Base-by-base conservation (phyloP, 495 filamentous ascomycete species). In the Penicillium desertorum region DNA sequence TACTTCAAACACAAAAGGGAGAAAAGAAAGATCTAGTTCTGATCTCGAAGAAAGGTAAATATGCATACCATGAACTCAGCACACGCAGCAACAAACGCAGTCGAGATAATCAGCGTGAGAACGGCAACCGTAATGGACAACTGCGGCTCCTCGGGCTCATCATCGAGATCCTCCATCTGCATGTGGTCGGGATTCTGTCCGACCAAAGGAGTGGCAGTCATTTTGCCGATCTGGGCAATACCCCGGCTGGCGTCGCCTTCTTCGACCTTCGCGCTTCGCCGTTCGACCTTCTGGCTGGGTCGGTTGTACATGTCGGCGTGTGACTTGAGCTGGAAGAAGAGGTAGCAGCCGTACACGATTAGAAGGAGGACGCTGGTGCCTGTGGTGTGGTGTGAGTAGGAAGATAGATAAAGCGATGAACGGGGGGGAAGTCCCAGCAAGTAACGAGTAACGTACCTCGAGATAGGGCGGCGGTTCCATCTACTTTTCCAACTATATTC, bases 241-340 rank as follows among this genome's bases (percentile, higher is more conserved):
- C 81, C 83, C 43, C 82, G 83, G 14, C 70, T 77, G 22, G 87
- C 67, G 43, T 84, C 85, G 27, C 83, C 84, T 49, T 86, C 77
- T n/a, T 75, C 74, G 8, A 74, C 65, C 45, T 76, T 75, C 49
- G 76, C 81, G 39, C 79, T 73, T 14, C 77, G 72, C 51, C 81
- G 85, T 36, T 83, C 81, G 1, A 78, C 75, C 66, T 96, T 96
- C 56, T 85, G 76, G 47, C 85, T 88, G 10, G 86, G 81, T 7
- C 79, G 77, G 65, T 87, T 91, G 71, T 92, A 95, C 62, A 93
- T 85, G 17, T 74, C 77, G 14, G 78, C 74, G 62, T 96, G 91
- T 1, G 89, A 88, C 54, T 88, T 86, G 37, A 94, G 83, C 65
- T 94, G 90, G 78, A 94, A 94, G 65, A 86, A 81, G 5, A 94